These are phyloP conservation scores for Stachybotrys chartarum DNA, from an alignment of 2,329 filamentous ascomycete genomes.

Conservation along the genomic window DNA sequence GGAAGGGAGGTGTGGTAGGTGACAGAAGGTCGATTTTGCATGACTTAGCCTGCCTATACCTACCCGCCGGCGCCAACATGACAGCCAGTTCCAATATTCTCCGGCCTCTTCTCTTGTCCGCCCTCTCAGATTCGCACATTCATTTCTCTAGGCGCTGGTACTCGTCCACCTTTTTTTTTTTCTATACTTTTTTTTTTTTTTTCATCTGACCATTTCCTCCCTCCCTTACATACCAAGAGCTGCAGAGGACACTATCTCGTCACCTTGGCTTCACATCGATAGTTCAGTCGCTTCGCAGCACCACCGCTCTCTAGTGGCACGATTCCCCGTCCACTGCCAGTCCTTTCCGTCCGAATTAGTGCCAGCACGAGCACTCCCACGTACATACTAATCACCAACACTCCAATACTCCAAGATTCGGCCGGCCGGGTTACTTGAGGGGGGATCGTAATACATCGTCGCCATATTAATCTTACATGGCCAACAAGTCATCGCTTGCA, in stretches of 20 bases:
- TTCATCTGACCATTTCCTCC: neutral
- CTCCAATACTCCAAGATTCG: neutral
- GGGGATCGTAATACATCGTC: neutral
- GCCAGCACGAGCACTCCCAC: neutral
- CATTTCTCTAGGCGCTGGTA: slow-evolving; percentile 16
- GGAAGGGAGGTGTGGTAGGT: neutral
- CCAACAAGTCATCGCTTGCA: no score
- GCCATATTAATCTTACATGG: no score
- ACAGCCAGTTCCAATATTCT: neutral
- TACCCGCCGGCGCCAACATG: neutral
- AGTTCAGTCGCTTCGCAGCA: neutral
- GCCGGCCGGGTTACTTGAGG: neutral
- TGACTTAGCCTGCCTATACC: neutral
- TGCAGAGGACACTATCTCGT: neutral
- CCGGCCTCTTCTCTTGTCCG: neutral
- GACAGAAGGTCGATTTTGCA: neutral
- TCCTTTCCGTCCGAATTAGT: neutral
- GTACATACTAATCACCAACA: neutral
- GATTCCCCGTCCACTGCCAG: neutral
- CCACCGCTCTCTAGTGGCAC: neutral
- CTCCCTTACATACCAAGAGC: neutral
- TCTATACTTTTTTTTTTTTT: neutral
- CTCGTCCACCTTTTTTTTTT: slow-evolving; percentile 4
- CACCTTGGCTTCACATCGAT: neutral
- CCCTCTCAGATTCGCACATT: neutral